Evolutionary conservation across 768 basidiomycete genomes (phyloP), one percentile per base, ranked within the genome.

Genomic region (Suillus tomentosus): DNA sequence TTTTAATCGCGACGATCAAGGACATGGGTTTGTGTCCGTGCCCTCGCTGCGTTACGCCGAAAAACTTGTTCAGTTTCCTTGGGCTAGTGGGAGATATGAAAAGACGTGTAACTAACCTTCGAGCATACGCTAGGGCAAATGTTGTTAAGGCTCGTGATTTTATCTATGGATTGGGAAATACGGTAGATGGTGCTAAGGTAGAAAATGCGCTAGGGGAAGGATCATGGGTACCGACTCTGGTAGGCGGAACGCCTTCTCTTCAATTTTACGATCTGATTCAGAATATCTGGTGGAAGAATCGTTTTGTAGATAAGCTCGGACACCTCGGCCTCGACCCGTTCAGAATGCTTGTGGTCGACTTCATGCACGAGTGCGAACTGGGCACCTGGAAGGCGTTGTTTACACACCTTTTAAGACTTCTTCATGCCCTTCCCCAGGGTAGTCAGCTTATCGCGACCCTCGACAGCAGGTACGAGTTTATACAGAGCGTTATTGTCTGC

Each of bases 311-410:
- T 2, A 67, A 60, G 2, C 65, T 79, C 13, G 60, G 58, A 1
- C 10, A 34, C 1, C 14, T 22, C 1, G 71, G 65, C 13, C 69
- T 77, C 47, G 59, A 78, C 47, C 55, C 75, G 1, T 75, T 70
- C 55, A 11, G 15, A 2, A 66, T 77, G 57, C 62, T 78, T 0
- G 74, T 74, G 0, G 71, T 76, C 15, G 78, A 81, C 63, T 62
- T 78, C 8, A 67, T 81, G 71, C 80, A 81, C 64, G 78, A 80
- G 62, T 64, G 77, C 61, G 78, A 79, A 50, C 64, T 79, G 0
- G 79, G 79, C 0, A 72, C 76, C 2, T 80, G 79, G 77, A 80
- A 78, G 61, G 65, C 67, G 1, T 36, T 79, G 0, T 67, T 79
- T 8, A 71, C 63, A 0, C 80, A 80, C 50, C 72, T 81, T 6